phyloP scores from a whole-genome alignment of 2,329 filamentous ascomycete species.

The Fusarium annulatum region DNA sequence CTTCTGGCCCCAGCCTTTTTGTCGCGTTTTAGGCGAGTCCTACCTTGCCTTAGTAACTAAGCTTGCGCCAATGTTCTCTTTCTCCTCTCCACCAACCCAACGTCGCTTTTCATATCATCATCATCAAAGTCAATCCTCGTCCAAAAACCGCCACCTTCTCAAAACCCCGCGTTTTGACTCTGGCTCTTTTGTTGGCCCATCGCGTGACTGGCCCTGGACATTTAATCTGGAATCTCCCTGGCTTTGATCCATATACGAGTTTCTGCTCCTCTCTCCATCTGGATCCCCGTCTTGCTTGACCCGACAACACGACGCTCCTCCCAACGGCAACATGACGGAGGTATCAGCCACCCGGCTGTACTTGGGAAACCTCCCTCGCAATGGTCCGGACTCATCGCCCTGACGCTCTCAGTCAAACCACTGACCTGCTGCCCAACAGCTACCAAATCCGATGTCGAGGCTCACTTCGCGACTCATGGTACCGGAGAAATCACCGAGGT shows the following conservation, averaged over 20 bases:
- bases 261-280: constrained; percentile 21
- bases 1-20: constrained; percentile 43
- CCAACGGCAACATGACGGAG: constrained; percentile 74
- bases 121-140: constrained; percentile 17
- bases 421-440: constrained; percentile 70
- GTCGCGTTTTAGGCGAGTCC: constrained; percentile 37
- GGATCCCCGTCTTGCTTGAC: constrained; percentile 29
- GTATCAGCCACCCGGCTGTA: constrained; percentile 96
- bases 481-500: constrained; percentile 98
- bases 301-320: constrained; percentile 26
- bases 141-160: constrained; percentile 13
- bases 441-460: constrained; percentile 96
- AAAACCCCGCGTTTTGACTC: constrained; percentile 31
- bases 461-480: constrained; percentile 94
- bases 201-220: constrained; percentile 41
- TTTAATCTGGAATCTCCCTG: constrained; percentile 34
- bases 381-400: constrained; percentile 70
- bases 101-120: constrained; percentile 30
- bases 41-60: not conserved
- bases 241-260: constrained; percentile 24
- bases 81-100: constrained; percentile 40
- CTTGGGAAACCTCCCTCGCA: constrained; percentile 95
- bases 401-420: constrained; percentile 47
- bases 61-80: constrained; percentile 39
- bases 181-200: constrained; percentile 36